These are phyloP conservation scores for Alternaria brassicae DNA, from an alignment of 2,329 filamentous ascomycete species.

Conservation along the genomic window DNA sequence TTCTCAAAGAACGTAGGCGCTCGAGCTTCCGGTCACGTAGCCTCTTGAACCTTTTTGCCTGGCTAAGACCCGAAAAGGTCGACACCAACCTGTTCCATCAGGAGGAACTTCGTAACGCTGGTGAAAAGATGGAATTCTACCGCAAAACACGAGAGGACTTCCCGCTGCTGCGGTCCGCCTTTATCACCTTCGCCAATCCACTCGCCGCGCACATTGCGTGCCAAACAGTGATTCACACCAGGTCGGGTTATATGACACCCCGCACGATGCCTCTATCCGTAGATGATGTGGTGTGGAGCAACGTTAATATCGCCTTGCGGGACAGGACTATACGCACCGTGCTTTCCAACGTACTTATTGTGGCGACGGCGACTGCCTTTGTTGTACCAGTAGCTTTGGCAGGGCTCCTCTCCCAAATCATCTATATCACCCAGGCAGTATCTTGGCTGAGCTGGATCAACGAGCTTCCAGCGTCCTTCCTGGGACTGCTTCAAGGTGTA, in stretches of 20 bases:
- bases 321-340: conserved; percentile 12
- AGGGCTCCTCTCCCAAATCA: conserved; percentile 17
- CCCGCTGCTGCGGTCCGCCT: conserved; percentile 6
- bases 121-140: conserved; percentile 10
- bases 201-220: conserved; percentile 11
- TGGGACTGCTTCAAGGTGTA: conserved; percentile 16
- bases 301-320: conserved; percentile 14
- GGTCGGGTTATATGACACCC: conserved; percentile 12
- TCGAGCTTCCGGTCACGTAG: not conserved
- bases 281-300: conserved; percentile 17
- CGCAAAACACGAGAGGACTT: not conserved
- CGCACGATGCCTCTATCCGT: conserved; percentile 7
- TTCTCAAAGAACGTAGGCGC: not conserved
- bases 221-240: conserved; percentile 18
- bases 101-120: conserved; percentile 8
- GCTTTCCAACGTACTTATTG: conserved; percentile 13
- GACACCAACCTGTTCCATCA: conserved; percentile 3
- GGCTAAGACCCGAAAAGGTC: conserved; percentile 6
- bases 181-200: conserved; percentile 16
- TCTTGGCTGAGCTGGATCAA: conserved; percentile 14
- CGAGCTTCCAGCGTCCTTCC: conserved; percentile 10
- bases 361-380: not conserved
- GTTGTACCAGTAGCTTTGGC: conserved; percentile 13
- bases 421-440: conserved; percentile 14
- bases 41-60: not conserved